Conservation (phyloP, 2,329 filamentous ascomycete genomes). For the Fusarium xyrophilum region DNA sequence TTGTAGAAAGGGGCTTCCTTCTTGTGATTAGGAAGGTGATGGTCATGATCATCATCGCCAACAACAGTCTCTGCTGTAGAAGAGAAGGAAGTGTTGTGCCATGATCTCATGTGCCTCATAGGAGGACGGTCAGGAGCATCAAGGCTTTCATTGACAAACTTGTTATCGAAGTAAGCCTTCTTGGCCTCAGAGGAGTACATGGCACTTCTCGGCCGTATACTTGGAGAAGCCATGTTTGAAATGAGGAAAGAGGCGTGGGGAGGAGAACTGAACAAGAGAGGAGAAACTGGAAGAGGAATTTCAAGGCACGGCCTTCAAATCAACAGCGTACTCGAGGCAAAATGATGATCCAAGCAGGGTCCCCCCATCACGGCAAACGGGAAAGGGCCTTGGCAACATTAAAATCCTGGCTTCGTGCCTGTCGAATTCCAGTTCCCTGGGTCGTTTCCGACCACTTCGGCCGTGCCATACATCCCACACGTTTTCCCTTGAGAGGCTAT, state of each 20-base stretch:
- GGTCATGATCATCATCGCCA: background rate
- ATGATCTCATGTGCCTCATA: background rate
- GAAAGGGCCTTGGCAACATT: background rate
- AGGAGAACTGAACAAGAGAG: background rate
- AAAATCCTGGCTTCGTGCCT: background rate
- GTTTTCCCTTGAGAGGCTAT: background rate
- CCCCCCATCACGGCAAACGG: background rate
- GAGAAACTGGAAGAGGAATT: background rate
- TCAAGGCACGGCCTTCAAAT: background rate
- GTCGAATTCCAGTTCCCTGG: conserved; percentile 2
- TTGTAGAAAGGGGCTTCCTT: background rate
- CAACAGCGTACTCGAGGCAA: background rate
- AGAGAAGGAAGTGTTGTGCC: conserved; percentile 12
- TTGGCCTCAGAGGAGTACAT: background rate
- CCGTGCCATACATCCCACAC: background rate
- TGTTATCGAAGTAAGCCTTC: background rate
- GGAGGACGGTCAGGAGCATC: background rate
- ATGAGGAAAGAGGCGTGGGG: background rate
- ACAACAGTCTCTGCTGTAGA: conserved; percentile 14
- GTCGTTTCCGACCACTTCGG: background rate
- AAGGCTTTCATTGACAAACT: background rate
- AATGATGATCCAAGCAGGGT: background rate
- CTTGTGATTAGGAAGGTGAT: background rate
- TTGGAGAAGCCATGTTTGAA: background rate
- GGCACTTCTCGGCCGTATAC: background rate